Evolutionary conservation across 768 basidiomycete species (phyloP).

Genomic region (Termitomyces sp.): DNA sequence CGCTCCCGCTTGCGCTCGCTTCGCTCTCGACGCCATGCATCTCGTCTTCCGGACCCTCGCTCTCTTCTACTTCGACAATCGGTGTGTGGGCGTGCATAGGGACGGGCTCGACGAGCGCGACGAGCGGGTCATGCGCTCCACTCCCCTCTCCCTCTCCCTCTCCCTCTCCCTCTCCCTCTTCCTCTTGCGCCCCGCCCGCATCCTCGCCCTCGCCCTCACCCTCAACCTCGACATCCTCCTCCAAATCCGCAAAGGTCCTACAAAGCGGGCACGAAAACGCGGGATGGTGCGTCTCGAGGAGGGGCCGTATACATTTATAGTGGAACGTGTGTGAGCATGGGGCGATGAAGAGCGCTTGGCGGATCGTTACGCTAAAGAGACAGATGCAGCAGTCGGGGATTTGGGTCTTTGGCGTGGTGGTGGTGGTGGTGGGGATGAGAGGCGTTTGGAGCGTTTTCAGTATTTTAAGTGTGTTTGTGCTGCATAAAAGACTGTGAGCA

Average conservation of each 20-base stretch:
- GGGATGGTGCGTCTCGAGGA: conserved; percentile 85
- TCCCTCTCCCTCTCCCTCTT: conserved; percentile 4
- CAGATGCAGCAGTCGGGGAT: conserved; percentile 95
- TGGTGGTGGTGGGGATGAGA: conserved; percentile 11
- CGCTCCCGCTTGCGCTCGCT: conserved; percentile 4
- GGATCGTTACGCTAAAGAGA: conserved; percentile 85
- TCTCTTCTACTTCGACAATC: conserved; percentile 7
- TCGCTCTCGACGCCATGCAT: conserved; percentile 11
- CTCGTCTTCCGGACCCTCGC: background rate
- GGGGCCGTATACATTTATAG: conserved; percentile 94
- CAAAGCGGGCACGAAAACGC: conserved; percentile 96
- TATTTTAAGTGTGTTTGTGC: conserved; percentile 71
- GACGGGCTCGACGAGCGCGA: too few relatives aligned
- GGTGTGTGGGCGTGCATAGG: background rate
- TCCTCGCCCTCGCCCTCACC: conserved; percentile 22
- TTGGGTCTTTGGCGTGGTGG: background rate
- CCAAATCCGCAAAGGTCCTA: conserved; percentile 90
- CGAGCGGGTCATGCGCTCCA: too few relatives aligned
- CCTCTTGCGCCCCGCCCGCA: conserved; percentile 17
- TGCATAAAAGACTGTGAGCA: conserved; percentile 17
- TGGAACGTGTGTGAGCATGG: conserved; percentile 97
- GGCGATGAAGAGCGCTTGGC: conserved; percentile 95
- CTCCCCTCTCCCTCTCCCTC: background rate
- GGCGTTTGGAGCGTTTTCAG: conserved; percentile 55
- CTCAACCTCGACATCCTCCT: conserved; percentile 84